Conservation (phyloP, 805 yeast species). For the Monosporozyma unispora region DNA sequence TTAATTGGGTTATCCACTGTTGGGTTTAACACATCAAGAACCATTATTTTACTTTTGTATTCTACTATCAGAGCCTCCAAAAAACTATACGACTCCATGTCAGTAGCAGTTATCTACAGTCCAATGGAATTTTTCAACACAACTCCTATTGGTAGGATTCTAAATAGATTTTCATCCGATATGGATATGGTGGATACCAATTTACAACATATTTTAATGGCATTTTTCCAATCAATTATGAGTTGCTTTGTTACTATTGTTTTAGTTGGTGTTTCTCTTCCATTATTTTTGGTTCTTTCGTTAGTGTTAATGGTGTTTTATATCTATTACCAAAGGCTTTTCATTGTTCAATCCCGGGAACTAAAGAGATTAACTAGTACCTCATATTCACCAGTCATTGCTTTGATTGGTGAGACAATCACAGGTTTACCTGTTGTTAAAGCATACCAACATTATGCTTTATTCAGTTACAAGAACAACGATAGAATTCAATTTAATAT, state of each 20-base stretch:
- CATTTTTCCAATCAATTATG: constrained; percentile 38
- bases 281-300: constrained; percentile 43
- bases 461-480: constrained; percentile 51
- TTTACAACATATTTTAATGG: constrained; percentile 45
- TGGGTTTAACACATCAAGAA: constrained; percentile 37
- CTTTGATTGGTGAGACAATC: constrained; percentile 74
- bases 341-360: constrained; percentile 65
- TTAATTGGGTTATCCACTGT: constrained; percentile 46
- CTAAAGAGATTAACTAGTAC: constrained; percentile 63
- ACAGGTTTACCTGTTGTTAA: constrained; percentile 70
- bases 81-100: constrained; percentile 49
- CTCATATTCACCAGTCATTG: constrained; percentile 67
- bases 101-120: constrained; percentile 41
- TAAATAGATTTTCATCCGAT: constrained; percentile 59
- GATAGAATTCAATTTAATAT: constrained; percentile 42
- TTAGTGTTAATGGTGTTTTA: constrained; percentile 43
- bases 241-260: constrained; percentile 41
- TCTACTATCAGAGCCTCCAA: constrained; percentile 51
- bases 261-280: constrained; percentile 47
- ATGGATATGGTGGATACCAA: constrained; percentile 47
- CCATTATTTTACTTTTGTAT: constrained; percentile 41
- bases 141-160: constrained; percentile 58
- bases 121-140: constrained; percentile 65
- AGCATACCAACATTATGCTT: constrained; percentile 59
- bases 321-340: constrained; percentile 60